Conservation (phyloP, 345 rosid genomes). For the Citrus glauca region DNA sequence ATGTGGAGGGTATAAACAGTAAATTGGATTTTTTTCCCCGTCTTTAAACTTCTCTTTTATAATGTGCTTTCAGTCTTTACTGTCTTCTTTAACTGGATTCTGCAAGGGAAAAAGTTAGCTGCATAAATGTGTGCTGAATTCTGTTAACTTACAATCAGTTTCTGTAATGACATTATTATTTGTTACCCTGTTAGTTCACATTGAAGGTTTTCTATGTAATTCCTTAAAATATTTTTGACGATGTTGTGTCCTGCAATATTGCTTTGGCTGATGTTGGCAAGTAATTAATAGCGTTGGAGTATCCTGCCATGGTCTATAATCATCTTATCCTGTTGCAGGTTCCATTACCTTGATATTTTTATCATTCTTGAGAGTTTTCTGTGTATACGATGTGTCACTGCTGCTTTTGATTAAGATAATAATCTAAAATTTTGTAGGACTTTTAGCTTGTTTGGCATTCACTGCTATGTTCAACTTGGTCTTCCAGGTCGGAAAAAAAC, state of each 20-base stretch:
- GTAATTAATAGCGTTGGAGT: not conserved
- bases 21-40: not conserved
- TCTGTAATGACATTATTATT: not conserved
- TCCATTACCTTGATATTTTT: not conserved
- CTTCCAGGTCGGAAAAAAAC: constrained; percentile 86
- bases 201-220: not conserved
- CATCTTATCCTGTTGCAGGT: not conserved
- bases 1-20: not conserved
- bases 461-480: constrained; percentile 12
- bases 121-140: not conserved
- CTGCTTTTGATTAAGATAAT: not conserved
- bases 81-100: not conserved
- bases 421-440: not conserved
- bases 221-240: not conserved
- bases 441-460: not conserved
- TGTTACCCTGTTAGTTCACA: not conserved
- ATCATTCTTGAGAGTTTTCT: not conserved
- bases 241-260: not conserved
- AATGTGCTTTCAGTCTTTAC: not conserved
- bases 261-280: not conserved
- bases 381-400: not conserved
- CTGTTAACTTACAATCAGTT: not conserved
- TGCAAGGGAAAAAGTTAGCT: not conserved
- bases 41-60: not conserved
- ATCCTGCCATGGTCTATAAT: not conserved